Percentiles rank a stretch among this genome's conserved stretches.
These are phyloP conservation scores for Nothophytophthora sp. DNA, from an alignment of 352 stramenopile species.

Conservation along the genomic window DNA sequence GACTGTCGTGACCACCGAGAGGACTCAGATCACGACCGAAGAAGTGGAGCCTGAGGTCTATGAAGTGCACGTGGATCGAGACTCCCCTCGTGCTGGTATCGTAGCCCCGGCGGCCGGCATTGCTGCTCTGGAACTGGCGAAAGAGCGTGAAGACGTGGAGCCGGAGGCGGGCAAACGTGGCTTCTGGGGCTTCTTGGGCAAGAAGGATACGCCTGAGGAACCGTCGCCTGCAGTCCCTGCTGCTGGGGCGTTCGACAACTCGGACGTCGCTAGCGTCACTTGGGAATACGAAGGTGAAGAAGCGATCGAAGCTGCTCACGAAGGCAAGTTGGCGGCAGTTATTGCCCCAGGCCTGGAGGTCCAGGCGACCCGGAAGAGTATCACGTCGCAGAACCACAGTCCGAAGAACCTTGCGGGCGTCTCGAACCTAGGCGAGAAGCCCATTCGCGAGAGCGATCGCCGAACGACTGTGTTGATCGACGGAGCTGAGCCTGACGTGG, in stretches of 20 bases:
- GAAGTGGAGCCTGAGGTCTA: slow-evolving; percentile 14
- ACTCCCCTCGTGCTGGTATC: background rate
- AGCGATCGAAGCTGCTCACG: background rate
- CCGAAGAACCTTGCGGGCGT: slow-evolving; percentile 1
- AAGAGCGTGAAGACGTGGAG: slow-evolving; percentile 10
- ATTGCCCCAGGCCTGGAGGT: background rate
- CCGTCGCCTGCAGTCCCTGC: background rate
- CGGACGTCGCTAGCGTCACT: background rate
- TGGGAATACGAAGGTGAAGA: slow-evolving; percentile 3
- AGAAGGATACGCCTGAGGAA: slow-evolving; percentile 11
- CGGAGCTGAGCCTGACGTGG: slow-evolving; percentile 21
- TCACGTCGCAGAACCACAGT: background rate
- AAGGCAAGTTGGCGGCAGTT: background rate
- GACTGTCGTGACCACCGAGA: slow-evolving; percentile 3
- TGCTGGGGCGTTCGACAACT: background rate
- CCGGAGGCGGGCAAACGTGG: slow-evolving; percentile 3
- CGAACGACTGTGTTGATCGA: slow-evolving; percentile 34
- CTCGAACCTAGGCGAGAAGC: slow-evolving; percentile 3
- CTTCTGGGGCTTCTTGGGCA: slow-evolving; percentile 20
- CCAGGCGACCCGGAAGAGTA: slow-evolving; percentile 11
- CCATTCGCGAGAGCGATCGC: slow-evolving; percentile 27
- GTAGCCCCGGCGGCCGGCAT: background rate
- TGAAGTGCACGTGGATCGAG: background rate
- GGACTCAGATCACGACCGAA: slow-evolving; percentile 11
- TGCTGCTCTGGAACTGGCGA: background rate